Percentiles rank a stretch among this genome's conserved stretches.
phyloP scores from a whole-genome alignment of 179 eudicot species.

The Corrigiola litoralis region DNA sequence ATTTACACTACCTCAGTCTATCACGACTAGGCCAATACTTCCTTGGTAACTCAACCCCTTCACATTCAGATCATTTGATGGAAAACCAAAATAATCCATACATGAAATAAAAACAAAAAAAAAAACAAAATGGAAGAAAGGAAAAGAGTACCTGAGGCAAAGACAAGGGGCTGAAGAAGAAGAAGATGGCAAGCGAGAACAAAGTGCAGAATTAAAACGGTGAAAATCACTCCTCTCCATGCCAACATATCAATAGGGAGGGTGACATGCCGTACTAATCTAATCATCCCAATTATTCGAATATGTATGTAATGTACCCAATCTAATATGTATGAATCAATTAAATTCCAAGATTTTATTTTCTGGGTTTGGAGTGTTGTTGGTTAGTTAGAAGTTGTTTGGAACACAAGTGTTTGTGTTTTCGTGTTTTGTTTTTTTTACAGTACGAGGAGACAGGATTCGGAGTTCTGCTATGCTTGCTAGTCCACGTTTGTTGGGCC shows the following conservation, averaged over 20 bases:
- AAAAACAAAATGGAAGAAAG: neutral
- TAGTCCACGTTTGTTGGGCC: slow-evolving; percentile 37
- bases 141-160: slow-evolving; percentile 55
- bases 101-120: neutral
- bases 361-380: neutral
- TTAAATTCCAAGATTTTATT: neutral
- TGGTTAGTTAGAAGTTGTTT: no score
- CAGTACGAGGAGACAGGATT: neutral
- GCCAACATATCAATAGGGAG: slow-evolving; percentile 56
- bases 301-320: neutral
- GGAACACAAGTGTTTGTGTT: no score
- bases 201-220: slow-evolving; percentile 62
- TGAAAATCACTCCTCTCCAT: slow-evolving; percentile 63
- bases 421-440: no score
- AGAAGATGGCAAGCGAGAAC: slow-evolving; percentile 72
- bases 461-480: neutral
- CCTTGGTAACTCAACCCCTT: neutral
- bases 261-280: slow-evolving; percentile 32
- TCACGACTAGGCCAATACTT: neutral
- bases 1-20: neutral
- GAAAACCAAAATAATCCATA: neutral
- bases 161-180: slow-evolving; percentile 81
- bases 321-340: neutral
- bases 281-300: slow-evolving; percentile 16
- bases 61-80: neutral